phyloP scores from a whole-genome alignment of 768 basidiomycete genomes.

The Mycena sanguinolenta region DNA sequence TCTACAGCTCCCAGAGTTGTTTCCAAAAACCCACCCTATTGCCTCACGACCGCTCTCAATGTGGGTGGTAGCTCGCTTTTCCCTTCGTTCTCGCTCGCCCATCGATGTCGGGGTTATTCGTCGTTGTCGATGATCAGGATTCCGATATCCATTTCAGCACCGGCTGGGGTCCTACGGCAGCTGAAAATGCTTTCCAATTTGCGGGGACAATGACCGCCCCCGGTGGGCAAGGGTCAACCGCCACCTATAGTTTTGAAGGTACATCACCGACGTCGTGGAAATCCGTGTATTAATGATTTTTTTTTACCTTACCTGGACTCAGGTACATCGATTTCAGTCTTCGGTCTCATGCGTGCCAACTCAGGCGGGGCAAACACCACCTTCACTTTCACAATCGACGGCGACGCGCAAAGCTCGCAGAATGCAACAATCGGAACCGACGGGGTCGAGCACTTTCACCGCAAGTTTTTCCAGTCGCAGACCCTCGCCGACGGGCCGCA shows the following conservation, averaged over 20 bases:
- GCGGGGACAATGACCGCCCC: constrained; percentile 2
- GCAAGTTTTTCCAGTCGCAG: not conserved
- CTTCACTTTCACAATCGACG: constrained; percentile 2
- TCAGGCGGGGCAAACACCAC: not conserved
- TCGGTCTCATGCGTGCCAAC: not conserved
- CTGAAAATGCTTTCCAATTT: constrained; percentile 7
- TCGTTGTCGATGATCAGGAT: constrained; percentile 21
- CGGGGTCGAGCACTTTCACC: constrained; percentile 1
- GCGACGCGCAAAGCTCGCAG: not conserved
- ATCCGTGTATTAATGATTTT: too few species aligned
- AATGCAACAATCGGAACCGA: not conserved
- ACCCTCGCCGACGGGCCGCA: not conserved
- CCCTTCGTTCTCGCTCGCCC: not conserved
- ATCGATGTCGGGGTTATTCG: constrained; percentile 12
- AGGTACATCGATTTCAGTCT: constrained; percentile 22
- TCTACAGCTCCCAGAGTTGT: too few species aligned
- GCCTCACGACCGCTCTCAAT: too few species aligned
- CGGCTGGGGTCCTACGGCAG: constrained; percentile 2
- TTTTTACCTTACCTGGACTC: too few species aligned
- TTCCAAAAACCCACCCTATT: too few species aligned
- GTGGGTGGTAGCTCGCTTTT: too few species aligned
- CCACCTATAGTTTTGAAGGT: not conserved
- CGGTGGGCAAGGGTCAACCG: not conserved
- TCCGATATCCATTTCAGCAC: not conserved
- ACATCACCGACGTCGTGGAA: too few species aligned